Conservation (phyloP, 78 protist species). For the Dictyostelium purpureum region DNA sequence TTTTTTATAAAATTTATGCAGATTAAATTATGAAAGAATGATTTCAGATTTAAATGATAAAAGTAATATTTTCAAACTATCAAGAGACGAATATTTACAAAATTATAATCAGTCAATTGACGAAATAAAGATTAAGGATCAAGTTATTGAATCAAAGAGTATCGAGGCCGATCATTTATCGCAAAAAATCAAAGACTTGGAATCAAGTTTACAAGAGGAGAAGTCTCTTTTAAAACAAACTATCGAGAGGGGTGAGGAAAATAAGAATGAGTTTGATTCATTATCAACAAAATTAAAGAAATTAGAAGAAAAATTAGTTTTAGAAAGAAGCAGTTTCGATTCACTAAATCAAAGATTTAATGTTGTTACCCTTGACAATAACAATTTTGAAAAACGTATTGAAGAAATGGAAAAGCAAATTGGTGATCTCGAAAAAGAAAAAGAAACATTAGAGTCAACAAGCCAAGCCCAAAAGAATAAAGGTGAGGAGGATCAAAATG, state of each 20-base stretch:
- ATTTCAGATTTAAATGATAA: constrained; percentile 22
- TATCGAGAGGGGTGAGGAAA: not conserved
- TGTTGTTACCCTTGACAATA: not conserved
- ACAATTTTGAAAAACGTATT: not conserved
- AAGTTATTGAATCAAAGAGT: not conserved
- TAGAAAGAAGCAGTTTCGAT: constrained; percentile 52
- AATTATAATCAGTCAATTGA: constrained; percentile 1
- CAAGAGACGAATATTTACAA: constrained; percentile 58
- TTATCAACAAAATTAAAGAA: not conserved
- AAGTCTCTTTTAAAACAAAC: not conserved
- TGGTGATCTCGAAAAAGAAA: not conserved
- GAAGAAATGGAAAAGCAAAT: not conserved
- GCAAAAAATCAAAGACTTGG: not conserved
- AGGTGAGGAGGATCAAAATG: not conserved
- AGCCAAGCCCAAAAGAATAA: not conserved
- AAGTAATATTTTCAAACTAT: constrained; percentile 14
- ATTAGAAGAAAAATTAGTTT: not conserved
- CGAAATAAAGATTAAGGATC: constrained; percentile 25
- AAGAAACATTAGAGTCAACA: not conserved
- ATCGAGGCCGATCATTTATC: not conserved
- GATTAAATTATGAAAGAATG: not conserved
- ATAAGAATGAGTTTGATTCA: not conserved
- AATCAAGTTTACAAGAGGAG: not conserved
- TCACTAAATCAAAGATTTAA: constrained; percentile 35
- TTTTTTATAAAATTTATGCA: no score